Conservation (phyloP, 768 basidiomycete genomes). For the Paxillus rubicundulus region DNA sequence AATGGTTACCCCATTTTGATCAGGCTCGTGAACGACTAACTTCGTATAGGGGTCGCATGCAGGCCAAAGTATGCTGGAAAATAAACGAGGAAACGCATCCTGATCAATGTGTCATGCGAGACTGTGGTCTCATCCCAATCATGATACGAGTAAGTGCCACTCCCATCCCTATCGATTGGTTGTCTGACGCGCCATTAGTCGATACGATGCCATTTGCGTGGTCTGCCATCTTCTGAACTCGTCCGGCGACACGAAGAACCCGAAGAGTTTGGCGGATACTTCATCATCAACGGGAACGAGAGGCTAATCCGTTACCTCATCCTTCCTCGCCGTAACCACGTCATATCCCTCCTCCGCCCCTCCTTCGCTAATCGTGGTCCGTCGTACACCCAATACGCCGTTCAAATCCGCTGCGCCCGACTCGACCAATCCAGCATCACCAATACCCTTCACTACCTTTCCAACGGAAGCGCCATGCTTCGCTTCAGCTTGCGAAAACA, state of each 20-base stretch:
- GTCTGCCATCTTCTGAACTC: constrained; percentile 80
- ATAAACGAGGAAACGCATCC: constrained; percentile 63
- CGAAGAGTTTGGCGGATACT: constrained; percentile 98
- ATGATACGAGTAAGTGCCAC: constrained; percentile 84
- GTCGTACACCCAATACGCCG: constrained; percentile 91
- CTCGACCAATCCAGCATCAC: constrained; percentile 91
- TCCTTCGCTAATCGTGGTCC: constrained; percentile 91
- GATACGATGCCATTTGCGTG: constrained; percentile 86
- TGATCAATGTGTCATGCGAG: constrained; percentile 66
- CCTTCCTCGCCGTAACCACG: constrained; percentile 92
- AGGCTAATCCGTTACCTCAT: constrained; percentile 97
- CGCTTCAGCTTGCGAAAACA: constrained; percentile 97
- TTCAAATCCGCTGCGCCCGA: constrained; percentile 93
- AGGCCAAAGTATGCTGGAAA: constrained; percentile 80
- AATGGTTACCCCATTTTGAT: not conserved
- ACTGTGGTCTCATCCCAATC: constrained; percentile 91
- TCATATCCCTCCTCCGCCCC: constrained; percentile 87
- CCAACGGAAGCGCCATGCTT: constrained; percentile 94
- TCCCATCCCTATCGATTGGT: not conserved
- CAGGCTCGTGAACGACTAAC: constrained; percentile 92
- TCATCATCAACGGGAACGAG: constrained; percentile 98
- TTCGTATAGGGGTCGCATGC: constrained; percentile 91
- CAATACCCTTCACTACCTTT: constrained; percentile 96
- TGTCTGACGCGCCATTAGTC: constrained; percentile 50
- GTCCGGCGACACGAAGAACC: constrained; percentile 92